Base-by-base conservation (phyloP, 2,329 filamentous ascomycete genomes). In the Talaromyces sp. region DNA sequence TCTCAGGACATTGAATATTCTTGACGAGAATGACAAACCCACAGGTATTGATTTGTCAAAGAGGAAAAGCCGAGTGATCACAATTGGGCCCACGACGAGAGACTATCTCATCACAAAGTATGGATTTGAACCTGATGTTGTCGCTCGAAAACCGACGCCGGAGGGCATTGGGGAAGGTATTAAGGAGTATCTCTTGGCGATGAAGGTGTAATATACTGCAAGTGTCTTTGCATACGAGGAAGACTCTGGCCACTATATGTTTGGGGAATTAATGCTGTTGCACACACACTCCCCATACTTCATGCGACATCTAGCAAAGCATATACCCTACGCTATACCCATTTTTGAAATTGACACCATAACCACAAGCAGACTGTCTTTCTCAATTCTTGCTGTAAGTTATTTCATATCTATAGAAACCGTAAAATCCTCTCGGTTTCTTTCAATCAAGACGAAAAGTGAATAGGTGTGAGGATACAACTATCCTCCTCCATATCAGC, bases 71-170 rank as follows among this genome's bases (percentile, higher is more conserved):
- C 87, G 86, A 68, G 82, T 98, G 67, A 92, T 90, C 15, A 96
- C 93, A 0, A 99, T 99, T 77, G 95, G 95, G 0, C 94, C 95
- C 13, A 99, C 95, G 19, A 99, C 95, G 11, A 85, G 89, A 68
- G 88, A 93, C 70, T 88, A 92, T 78, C 79, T 99, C 62, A 68
- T 70, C 8, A 69, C 68, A 43, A 73, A 74, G 25, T 80, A 78
- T 71, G 79, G 76, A 22, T 78, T 83, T 67, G 75, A 79, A 65
- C 75, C 80, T 4, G 79, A 84, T 73, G 79, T 82, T n/a, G 96
- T 90, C 76, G 91, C 95, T 1, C 86, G 86, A 71, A 89, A 84
- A 71, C 95, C 95, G 1, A 96, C 87, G 74, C 91, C 93, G 0
- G 88, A 94, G 72, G 93, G 93, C 0, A 80, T 98, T 1, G 82